Conservation (phyloP, 768 basidiomycete species). For the Exsudoporus frostii region DNA sequence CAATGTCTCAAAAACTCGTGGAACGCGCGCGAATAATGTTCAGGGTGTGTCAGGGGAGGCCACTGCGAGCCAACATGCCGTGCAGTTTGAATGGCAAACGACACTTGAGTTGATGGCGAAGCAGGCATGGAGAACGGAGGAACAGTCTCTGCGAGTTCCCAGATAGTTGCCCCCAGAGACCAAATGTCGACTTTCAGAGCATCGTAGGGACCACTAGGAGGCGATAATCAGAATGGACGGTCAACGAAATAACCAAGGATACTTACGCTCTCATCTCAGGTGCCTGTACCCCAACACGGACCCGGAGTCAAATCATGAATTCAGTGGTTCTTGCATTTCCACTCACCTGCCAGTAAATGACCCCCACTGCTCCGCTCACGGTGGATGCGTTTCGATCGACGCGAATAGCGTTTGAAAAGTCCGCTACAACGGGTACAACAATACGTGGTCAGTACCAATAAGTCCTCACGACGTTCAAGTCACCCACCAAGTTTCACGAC, state of each 20-base stretch:
- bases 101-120: constrained; percentile 15
- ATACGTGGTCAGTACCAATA: background rate
- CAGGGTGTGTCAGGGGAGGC: constrained; percentile 59
- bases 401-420: constrained; percentile 75
- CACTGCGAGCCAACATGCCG: constrained; percentile 52
- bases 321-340: background rate
- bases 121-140: constrained; percentile 62
- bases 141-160: constrained; percentile 75
- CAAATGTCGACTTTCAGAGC: constrained; percentile 74
- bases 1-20: constrained; percentile 71
- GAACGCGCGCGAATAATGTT: constrained; percentile 62
- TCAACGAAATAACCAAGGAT: too few relatives aligned
- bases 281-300: constrained; percentile 37
- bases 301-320: background rate
- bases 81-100: constrained; percentile 40
- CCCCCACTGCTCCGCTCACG: constrained; percentile 60
- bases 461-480: background rate
- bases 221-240: constrained; percentile 7
- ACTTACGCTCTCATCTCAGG: constrained; percentile 74
- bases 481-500: constrained; percentile 71
- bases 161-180: constrained; percentile 80
- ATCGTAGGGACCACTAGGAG: constrained; percentile 60
- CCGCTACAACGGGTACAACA: constrained; percentile 45
- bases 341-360: constrained; percentile 75
- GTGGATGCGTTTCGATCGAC: constrained; percentile 50